Conservation (phyloP, 306 rosid species). For the Cicer chorassanicum region DNA sequence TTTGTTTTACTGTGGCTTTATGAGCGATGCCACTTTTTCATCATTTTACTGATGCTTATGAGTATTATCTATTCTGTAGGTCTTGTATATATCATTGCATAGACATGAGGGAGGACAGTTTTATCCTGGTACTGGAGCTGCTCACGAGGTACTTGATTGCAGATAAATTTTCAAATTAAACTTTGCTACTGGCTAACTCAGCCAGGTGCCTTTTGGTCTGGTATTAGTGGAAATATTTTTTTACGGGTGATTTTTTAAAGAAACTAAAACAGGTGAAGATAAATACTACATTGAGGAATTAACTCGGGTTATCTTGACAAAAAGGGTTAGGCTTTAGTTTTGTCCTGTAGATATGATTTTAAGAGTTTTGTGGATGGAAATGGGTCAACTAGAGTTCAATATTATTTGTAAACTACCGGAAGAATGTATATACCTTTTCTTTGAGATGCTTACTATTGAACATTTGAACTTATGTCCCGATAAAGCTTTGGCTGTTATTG, state of each 20-base stretch:
- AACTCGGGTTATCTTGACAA: conserved; percentile 9
- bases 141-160: conserved; percentile 74
- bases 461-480: conserved; percentile 15
- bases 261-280: conserved; percentile 30
- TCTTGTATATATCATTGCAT: conserved; percentile 91
- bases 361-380: conserved; percentile 19
- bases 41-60: conserved; percentile 43
- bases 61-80: conserved; percentile 55
- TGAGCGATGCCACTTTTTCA: conserved; percentile 14
- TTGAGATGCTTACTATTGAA: conserved; percentile 26
- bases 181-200: conserved; percentile 59
- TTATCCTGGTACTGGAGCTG: conserved; percentile 99
- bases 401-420: conserved; percentile 1
- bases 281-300: conserved; percentile 23
- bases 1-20: conserved; percentile 5
- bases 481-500: conserved; percentile 20
- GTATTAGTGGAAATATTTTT: conserved; percentile 33
- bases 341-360: conserved; percentile 33
- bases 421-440: not conserved
- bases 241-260: conserved; percentile 11
- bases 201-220: conserved; percentile 56
- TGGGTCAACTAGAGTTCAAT: conserved; percentile 5
- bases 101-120: conserved; percentile 90
- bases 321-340: conserved; percentile 5
- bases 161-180: conserved; percentile 48